Percentiles rank a stretch among this genome's conserved stretches.
These are phyloP conservation scores for Oehlia diaphana DNA, from an alignment of 192 early-diverging fungal genomes.

Conservation along the genomic window DNA sequence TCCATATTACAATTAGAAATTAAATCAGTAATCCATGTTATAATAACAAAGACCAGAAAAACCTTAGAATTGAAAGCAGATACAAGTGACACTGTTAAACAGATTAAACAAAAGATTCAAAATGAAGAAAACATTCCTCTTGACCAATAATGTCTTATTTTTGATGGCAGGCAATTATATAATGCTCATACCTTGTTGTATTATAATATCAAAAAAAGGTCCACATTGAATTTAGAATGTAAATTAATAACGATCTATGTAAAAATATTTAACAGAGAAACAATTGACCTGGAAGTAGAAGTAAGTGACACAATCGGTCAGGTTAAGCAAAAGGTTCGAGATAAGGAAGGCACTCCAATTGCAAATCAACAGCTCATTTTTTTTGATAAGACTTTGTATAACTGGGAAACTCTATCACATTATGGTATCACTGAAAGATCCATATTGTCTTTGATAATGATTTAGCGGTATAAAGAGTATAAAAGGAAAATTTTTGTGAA, in stretches of 20 bases:
- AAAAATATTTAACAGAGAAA: constrained; percentile 75
- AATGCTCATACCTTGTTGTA: not conserved
- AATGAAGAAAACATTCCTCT: not conserved
- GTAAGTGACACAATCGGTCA: not conserved
- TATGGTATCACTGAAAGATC: too few species aligned
- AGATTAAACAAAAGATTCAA: constrained; percentile 18
- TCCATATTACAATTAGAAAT: too few species aligned
- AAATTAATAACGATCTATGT: constrained; percentile 33
- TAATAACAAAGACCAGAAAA: not conserved
- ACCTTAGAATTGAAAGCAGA: not conserved
- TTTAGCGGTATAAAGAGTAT: too few species aligned
- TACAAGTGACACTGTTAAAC: not conserved
- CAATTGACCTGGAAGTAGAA: constrained; percentile 83
- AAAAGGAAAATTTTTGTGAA: constrained; percentile 22
- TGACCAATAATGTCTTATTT: not conserved
- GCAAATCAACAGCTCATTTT: too few species aligned
- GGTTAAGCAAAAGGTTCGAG: too few species aligned
- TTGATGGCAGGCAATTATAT: not conserved
- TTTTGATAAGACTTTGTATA: too few species aligned
- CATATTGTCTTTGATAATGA: too few species aligned
- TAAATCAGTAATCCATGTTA: too few species aligned
- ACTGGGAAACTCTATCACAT: too few species aligned
- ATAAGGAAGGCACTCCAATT: too few species aligned
- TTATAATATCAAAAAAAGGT: constrained; percentile 12
- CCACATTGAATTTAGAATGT: constrained; percentile 4